Conservation (phyloP, 768 basidiomycete species). For the Trametes punicea region DNA sequence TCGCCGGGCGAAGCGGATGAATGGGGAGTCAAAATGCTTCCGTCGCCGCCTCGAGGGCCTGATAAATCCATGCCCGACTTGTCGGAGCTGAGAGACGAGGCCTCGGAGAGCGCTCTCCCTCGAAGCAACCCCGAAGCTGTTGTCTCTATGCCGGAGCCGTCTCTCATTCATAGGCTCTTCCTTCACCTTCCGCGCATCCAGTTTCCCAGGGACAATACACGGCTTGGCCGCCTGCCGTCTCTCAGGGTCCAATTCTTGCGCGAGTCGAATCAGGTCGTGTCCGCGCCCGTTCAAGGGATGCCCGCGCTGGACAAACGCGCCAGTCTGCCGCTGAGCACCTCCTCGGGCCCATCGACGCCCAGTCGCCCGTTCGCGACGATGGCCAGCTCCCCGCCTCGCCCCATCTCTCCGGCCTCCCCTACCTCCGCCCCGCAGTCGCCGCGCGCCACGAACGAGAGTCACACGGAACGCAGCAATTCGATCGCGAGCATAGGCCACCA, state of each 20-base stretch:
- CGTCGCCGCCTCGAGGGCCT: slow-evolving; percentile 2
- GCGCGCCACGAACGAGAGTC: background rate
- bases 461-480: background rate
- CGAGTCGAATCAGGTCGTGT: slow-evolving; percentile 10
- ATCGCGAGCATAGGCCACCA: slow-evolving; percentile 8
- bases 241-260: slow-evolving; percentile 14
- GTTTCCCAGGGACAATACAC: slow-evolving; percentile 1
- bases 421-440: background rate
- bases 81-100: background rate
- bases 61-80: slow-evolving; percentile 5
- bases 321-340: slow-evolving; percentile 1
- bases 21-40: slow-evolving; percentile 1
- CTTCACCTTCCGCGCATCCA: slow-evolving; percentile 1
- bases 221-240: slow-evolving; percentile 11
- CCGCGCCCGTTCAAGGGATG: background rate
- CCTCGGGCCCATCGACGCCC: slow-evolving; percentile 3
- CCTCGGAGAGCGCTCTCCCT: background rate
- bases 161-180: background rate
- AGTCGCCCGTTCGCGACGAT: slow-evolving; percentile 15
- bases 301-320: background rate
- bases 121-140: background rate
- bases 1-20: slow-evolving; percentile 1
- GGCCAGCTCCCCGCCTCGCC: background rate
- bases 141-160: slow-evolving; percentile 1
- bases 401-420: background rate